Evolutionary conservation across 2,329 filamentous ascomycete species (phyloP), one percentile per base, ranked within the genome.

Genomic region (Aspergillus japonicus): DNA sequence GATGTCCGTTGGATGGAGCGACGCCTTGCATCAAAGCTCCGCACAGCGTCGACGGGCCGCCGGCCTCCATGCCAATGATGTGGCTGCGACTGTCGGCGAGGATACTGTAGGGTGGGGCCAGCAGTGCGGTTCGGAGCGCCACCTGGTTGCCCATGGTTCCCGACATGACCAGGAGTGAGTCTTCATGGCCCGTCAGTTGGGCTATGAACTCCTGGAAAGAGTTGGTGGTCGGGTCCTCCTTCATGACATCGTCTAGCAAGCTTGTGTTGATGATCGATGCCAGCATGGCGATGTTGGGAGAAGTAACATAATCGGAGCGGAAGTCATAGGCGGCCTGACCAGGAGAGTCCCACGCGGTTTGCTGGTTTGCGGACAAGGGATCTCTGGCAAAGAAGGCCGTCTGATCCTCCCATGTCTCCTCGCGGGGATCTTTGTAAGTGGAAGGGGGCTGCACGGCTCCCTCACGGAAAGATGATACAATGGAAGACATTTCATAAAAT

Each of bases 141-240:
- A 68, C 57, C 42, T 67, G 61, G 44, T 69, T 69, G 11, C 62
- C 66, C 67, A 69, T 69, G 2, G 66, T 69, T 2, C 67, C 66
- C 1, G 67, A 69, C 11, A 65, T 56, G 2, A 68, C 61, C 12
- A 68, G 62, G 5, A 68, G 58, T 5, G 57, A 59, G 35, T 35
- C 60, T 51, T 66, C 62, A 24, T 63, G 57, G 6, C 65, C 65
- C 4, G 62, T 63, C 26, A 63, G 56, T 6, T 53, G 19, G n/a
- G 65, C 63, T 11, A 69, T 59, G 39, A 58, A 52, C 5, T 59
- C 33, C 51, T 68, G 54, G 19, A 68, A 61, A 3, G 54, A 48
- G 14, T 39, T 58, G 1, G 67, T 69, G 1, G 62, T 62, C 2
- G 53, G 29, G 50, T 69, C 67, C 48, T 66, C 62, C 19, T 58